Evolutionary conservation across 441 rosid genomes (phyloP).

Genomic region (Gossypium schwendimanii): DNA sequence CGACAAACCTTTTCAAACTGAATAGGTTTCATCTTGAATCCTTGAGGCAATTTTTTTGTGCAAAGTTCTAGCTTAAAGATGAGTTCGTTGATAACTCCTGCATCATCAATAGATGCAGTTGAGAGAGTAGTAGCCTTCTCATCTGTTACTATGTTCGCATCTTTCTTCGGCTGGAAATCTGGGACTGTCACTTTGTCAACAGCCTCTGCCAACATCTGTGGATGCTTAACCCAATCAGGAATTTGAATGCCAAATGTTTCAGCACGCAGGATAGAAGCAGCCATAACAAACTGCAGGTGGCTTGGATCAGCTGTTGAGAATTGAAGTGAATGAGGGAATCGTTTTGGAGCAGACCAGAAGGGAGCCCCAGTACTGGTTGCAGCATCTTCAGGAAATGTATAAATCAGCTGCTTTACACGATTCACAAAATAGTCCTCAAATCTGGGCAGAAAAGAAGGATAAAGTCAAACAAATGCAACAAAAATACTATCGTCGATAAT

Average conservation of each 20-base stretch:
- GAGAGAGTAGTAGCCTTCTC: constrained; percentile 83
- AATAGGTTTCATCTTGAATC: constrained; percentile 82
- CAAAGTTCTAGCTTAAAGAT: constrained; percentile 51
- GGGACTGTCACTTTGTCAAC: constrained; percentile 70
- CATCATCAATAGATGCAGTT: constrained; percentile 71
- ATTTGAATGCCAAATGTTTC: constrained; percentile 77
- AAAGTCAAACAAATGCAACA: constrained; percentile 7
- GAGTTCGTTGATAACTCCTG: constrained; percentile 59
- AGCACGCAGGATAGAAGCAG: constrained; percentile 79
- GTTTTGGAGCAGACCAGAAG: constrained; percentile 98
- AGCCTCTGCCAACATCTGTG: constrained; percentile 56
- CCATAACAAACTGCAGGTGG: constrained; percentile 65
- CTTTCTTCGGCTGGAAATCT: constrained; percentile 73
- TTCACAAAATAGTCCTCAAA: constrained; percentile 82
- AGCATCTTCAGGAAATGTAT: constrained; percentile 94
- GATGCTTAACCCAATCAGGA: constrained; percentile 74
- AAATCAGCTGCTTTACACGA: constrained; percentile 82
- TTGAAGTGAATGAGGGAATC: constrained; percentile 76
- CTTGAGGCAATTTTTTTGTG: constrained; percentile 42
- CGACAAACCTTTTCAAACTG: constrained; percentile 85
- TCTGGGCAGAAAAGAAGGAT: constrained; percentile 33
- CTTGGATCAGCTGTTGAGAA: constrained; percentile 66
- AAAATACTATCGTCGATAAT: not conserved
- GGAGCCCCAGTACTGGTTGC: constrained; percentile 81
- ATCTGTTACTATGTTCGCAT: constrained; percentile 81